phyloP scores from a whole-genome alignment of 768 basidiomycete species.

The Suillus bovinus region DNA sequence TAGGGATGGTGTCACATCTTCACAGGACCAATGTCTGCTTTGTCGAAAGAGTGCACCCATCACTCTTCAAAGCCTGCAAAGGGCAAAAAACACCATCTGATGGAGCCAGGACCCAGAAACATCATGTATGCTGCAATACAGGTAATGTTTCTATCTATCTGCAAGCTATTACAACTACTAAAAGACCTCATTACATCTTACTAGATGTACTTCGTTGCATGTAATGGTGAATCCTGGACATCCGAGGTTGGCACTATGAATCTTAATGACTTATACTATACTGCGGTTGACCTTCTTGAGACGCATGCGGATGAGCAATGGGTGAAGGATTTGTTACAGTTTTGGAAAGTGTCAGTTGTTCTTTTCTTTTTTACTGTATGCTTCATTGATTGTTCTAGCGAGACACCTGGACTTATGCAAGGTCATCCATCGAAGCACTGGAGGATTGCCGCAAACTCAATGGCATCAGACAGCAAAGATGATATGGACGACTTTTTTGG shows the following conservation, averaged over 20 bases:
- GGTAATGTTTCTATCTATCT: neutral
- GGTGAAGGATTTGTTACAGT: slow-evolving; percentile 2
- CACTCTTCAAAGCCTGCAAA: slow-evolving; percentile 1
- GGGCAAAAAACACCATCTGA: neutral
- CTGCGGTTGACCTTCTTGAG: neutral
- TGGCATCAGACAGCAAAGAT: neutral
- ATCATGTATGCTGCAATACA: slow-evolving; percentile 10
- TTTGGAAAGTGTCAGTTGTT: slow-evolving; percentile 3
- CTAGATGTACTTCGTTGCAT: slow-evolving; percentile 1
- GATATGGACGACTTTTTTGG: slow-evolving; percentile 3
- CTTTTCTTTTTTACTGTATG: neutral
- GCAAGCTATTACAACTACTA: neutral
- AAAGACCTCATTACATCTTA: neutral
- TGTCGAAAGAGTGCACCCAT: neutral
- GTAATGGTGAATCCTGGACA: neutral
- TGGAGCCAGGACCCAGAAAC: neutral
- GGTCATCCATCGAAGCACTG: neutral
- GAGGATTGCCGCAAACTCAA: neutral
- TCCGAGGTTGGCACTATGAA: neutral
- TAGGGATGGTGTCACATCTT: slow-evolving; percentile 7
- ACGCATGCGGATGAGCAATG: neutral
- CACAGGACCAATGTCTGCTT: slow-evolving; percentile 1
- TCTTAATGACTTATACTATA: slow-evolving; percentile 5
- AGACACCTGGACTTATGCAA: neutral
- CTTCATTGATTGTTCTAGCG: neutral